A percentile compares a stretch with the other conserved stretches of the same genome.
phyloP scores from a whole-genome alignment of 1,139 yeast species.

The Candida glucosophila region DNA sequence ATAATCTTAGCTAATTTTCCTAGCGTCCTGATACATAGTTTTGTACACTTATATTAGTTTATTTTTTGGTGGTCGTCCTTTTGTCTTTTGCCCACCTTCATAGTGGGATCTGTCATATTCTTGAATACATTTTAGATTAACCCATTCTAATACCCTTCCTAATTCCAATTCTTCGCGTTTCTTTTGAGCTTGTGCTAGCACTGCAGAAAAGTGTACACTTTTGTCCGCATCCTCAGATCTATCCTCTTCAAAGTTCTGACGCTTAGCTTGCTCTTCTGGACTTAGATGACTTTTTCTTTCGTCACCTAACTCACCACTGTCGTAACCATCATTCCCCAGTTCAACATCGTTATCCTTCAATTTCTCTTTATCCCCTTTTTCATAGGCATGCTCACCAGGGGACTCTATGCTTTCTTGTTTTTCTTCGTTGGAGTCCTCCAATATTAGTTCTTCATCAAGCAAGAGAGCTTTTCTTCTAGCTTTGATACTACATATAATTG shows the following conservation, averaged over 20 bases:
- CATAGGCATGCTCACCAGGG: constrained; percentile 9
- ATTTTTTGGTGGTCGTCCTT: constrained; percentile 4
- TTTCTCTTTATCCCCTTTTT: constrained; percentile 10
- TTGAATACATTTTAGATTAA: constrained; percentile 49
- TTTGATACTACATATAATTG: constrained; percentile 47
- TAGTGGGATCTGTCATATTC: constrained; percentile 43
- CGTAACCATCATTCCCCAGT: constrained; percentile 6
- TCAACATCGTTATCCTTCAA: constrained; percentile 10
- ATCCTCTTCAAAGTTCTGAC: constrained; percentile 11
- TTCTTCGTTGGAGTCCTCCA: constrained; percentile 14
- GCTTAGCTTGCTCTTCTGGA: constrained; percentile 9
- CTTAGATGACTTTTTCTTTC: too few species aligned
- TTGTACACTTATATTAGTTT: too few species aligned
- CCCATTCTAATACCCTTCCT: constrained; percentile 50
- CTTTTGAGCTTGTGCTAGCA: constrained; percentile 16
- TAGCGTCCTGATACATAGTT: too few species aligned
- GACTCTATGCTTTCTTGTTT: constrained; percentile 20
- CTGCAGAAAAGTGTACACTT: constrained; percentile 9
- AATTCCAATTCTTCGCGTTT: constrained; percentile 32
- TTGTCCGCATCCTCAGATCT: constrained; percentile 6
- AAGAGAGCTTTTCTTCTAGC: constrained; percentile 50
- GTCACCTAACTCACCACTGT: too few species aligned
- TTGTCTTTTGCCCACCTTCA: constrained; percentile 44
- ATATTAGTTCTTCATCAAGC: constrained; percentile 30
- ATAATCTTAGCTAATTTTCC: too few species aligned